phyloP scores from a whole-genome alignment of 78 protist genomes.

The Dictyostelium firmibasis region DNA sequence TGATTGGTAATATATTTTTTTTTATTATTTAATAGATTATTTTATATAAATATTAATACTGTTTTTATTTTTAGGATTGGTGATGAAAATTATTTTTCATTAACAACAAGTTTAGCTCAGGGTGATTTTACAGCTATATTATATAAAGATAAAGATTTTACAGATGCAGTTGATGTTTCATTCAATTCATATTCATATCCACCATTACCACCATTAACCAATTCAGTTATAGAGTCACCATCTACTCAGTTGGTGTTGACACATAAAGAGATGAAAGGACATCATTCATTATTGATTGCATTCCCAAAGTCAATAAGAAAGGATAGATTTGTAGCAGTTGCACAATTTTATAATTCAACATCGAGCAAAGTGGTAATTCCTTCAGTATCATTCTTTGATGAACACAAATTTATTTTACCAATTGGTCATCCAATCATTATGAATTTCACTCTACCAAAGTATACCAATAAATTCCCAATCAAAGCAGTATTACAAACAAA shows the following conservation, averaged over 20 bases:
- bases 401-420: slow-evolving; percentile 16
- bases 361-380: slow-evolving; percentile 24
- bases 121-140: slow-evolving; percentile 40
- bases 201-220: slow-evolving; percentile 25
- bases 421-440: slow-evolving; percentile 47
- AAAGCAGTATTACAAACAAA: background rate
- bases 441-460: slow-evolving; percentile 57
- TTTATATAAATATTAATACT: background rate
- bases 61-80: background rate
- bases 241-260: slow-evolving; percentile 1
- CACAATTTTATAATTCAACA: slow-evolving; percentile 39
- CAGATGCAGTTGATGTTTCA: slow-evolving; percentile 3
- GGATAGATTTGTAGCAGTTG: slow-evolving; percentile 20
- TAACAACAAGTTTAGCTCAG: slow-evolving; percentile 36
- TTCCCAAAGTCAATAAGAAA: slow-evolving; percentile 25
- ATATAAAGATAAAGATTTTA: background rate
- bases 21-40: background rate
- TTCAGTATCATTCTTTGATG: slow-evolving; percentile 26
- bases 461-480: slow-evolving; percentile 31
- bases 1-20: slow-evolving; percentile 24
- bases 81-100: slow-evolving; percentile 24
- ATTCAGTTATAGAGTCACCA: slow-evolving; percentile 37
- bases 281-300: slow-evolving; percentile 41
- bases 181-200: slow-evolving; percentile 39
- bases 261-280: background rate